Evolutionary conservation across 2,329 filamentous ascomycete genomes (phyloP).

Genomic region (Aspergillus flavus): DNA sequence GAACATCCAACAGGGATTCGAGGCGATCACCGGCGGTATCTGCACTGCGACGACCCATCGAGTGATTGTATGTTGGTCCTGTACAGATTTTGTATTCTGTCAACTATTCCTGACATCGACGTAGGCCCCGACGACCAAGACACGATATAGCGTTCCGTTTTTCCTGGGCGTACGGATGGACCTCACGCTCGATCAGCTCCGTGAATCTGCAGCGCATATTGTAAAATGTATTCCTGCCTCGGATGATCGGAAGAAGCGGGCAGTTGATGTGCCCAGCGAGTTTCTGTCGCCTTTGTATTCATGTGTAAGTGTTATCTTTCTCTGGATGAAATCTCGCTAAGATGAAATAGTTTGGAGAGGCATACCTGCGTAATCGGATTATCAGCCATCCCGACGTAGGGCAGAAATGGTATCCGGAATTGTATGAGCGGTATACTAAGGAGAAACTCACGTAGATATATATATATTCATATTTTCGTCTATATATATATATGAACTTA

Average conservation of each 20-base stretch:
- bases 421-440: constrained; percentile 32
- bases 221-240: constrained; percentile 32
- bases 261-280: constrained; percentile 41
- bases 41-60: constrained; percentile 49
- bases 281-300: constrained; percentile 39
- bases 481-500: too few species aligned
- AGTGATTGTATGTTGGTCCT: constrained; percentile 31
- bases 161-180: constrained; percentile 56
- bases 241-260: constrained; percentile 34
- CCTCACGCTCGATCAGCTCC: constrained; percentile 51
- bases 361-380: constrained; percentile 39
- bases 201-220: constrained; percentile 36
- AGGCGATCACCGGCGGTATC: constrained; percentile 58
- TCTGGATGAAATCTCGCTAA: background rate
- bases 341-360: constrained; percentile 35
- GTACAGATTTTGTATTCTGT: background rate
- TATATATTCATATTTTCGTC: background rate
- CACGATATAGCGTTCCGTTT: constrained; percentile 54
- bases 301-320: constrained; percentile 28
- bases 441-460: constrained; percentile 18
- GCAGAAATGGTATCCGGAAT: constrained; percentile 38
- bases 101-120: constrained; percentile 18
- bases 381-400: constrained; percentile 41
- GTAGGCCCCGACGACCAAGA: constrained; percentile 34
- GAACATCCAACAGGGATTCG: constrained; percentile 57